A percentile compares a stretch with the other conserved stretches of the same genome.
Conservation (phyloP, 1,284 basidiomycete genomes). For the Grifola frondosa region DNA sequence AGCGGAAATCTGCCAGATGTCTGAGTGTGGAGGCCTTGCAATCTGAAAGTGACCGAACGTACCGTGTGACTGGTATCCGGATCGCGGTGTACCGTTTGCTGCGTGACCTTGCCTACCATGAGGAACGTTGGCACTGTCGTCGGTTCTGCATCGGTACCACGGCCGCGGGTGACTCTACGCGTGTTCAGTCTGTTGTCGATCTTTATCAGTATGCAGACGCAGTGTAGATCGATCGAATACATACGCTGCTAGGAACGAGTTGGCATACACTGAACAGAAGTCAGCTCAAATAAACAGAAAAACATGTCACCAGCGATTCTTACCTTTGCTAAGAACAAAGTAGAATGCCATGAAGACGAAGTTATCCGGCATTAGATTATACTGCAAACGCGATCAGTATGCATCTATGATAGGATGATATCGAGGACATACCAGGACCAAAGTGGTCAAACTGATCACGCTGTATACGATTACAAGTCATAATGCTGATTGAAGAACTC, state of each 20-base stretch:
- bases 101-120: conserved; percentile 36
- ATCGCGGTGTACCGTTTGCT: conserved; percentile 14
- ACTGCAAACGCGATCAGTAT: conserved; percentile 37
- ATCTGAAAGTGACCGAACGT: too few species aligned
- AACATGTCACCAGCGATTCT: background rate
- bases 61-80: conserved; percentile 12
- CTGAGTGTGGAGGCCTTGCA: too few species aligned
- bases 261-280: conserved; percentile 53
- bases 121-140: conserved; percentile 41
- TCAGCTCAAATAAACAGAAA: background rate
- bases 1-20: too few species aligned
- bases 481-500: too few species aligned
- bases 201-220: background rate
- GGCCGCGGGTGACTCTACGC: conserved; percentile 41
- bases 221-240: conserved; percentile 17
- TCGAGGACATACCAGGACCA: conserved; percentile 50
- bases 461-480: conserved; percentile 32
- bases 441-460: conserved; percentile 53
- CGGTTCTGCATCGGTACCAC: conserved; percentile 41
- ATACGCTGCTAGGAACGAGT: conserved; percentile 68
- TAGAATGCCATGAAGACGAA: conserved; percentile 59
- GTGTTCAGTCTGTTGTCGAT: conserved; percentile 41
- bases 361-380: conserved; percentile 52
- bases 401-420: background rate
- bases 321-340: conserved; percentile 66